Base-by-base conservation (phyloP, 495 filamentous ascomycete genomes). In the Penicillium bovifimosum region DNA sequence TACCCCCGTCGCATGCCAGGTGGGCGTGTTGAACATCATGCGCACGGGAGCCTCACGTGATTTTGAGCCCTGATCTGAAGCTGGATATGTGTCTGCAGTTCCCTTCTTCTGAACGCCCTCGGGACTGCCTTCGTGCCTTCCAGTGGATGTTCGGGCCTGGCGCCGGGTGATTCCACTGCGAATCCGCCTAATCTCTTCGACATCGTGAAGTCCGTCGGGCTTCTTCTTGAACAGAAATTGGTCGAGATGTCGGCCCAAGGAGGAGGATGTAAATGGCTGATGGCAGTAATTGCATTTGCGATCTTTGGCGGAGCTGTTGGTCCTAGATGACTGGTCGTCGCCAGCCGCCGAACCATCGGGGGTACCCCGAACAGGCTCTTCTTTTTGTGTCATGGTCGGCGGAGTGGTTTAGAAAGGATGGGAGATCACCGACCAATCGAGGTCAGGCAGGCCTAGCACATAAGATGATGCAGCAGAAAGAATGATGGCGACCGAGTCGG, bases 221-320 rank as follows among this genome's bases (percentile, higher is more conserved):
- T 96, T 95, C 70, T 88, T 91, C 58, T 86, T 84, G 64, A 87
- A 88, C 54, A 96, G 86, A 64, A 91, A 96, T 31, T 93, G 79
- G 63, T 96, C 91, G 24, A 96, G 80, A 72, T 96, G 91, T 33
- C 91, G 86, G 20, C 91, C 91, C n/a, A 96, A 77, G 3, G 89
- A 93, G 6, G 90, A 95, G 7, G 91, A 95, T 2, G 91, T 96
- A 58, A 95, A 96, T 2, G 83, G 68, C 64, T 92, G 87, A 35
- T 81, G 69, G 69, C 91, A 96, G 74, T 87, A 96, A 16, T 86
- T 87, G 66, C 91, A 96, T 60, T 75, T 80, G 56, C 82, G 86
- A 73, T 96, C 90, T 68, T 96, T 96, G 50, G 61, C 75, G 53
- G 73, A 70, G 24, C 72, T 62, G 39, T 69, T 70, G 50, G 73